Evolutionary conservation across 148 eudicot genomes (phyloP).

Genomic region (Amaranthus hypochondriacus): DNA sequence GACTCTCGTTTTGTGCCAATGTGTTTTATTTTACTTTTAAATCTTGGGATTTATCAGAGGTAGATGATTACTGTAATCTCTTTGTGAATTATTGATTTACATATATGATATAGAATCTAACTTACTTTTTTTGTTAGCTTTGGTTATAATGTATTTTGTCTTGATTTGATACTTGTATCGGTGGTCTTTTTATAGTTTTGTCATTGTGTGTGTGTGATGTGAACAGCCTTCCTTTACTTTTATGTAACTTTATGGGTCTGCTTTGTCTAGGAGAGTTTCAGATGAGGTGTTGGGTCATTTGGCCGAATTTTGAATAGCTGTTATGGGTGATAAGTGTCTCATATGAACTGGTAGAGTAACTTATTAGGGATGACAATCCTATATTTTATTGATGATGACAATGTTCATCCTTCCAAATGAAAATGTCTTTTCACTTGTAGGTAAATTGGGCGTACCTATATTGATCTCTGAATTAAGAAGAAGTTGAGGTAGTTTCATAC

Average conservation of each 20-base stretch:
- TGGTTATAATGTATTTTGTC: neutral
- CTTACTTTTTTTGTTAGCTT: neutral
- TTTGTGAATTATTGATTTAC: neutral
- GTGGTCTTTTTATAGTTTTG: neutral
- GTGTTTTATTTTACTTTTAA: neutral
- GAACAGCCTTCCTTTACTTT: neutral
- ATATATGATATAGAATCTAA: neutral
- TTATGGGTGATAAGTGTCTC: neutral
- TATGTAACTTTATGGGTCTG: neutral
- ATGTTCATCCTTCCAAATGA: constrained; percentile 75
- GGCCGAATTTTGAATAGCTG: neutral
- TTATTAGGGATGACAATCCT: constrained; percentile 28
- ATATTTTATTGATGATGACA: constrained; percentile 47
- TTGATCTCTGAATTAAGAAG: constrained; percentile 92
- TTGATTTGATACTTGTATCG: neutral
- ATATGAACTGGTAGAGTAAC: neutral
- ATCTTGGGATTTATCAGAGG: neutral
- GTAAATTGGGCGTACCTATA: constrained; percentile 81
- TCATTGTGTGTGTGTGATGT: neutral
- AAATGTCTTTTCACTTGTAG: constrained; percentile 89
- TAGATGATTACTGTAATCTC: neutral
- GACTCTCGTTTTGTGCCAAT: neutral
- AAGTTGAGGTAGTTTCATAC: constrained; percentile 87
- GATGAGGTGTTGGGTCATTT: neutral
- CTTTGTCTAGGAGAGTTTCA: neutral